Percentiles rank a stretch among this genome's conserved stretches.
phyloP scores from a whole-genome alignment of 2,329 filamentous ascomycete genomes.

The Truncatella angustata region DNA sequence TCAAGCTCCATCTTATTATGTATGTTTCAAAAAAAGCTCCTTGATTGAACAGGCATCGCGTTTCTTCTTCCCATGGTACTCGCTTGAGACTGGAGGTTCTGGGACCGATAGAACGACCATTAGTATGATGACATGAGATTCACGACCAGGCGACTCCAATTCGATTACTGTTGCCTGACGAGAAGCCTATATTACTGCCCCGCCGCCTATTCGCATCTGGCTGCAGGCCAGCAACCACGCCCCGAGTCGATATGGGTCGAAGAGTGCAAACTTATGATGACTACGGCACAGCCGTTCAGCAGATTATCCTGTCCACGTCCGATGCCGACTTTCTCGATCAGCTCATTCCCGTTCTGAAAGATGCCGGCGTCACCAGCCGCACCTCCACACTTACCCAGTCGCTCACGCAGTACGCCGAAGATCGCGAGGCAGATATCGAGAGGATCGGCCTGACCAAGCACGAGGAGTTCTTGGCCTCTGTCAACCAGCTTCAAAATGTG shows the following conservation, averaged over 20 bases:
- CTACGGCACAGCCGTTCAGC: constrained; percentile 33
- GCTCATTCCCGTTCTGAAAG: constrained; percentile 88
- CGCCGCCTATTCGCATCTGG: neutral
- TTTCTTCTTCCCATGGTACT: neutral
- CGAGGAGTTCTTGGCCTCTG: constrained; percentile 91
- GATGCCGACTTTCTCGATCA: constrained; percentile 95
- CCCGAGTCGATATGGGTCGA: constrained; percentile 20
- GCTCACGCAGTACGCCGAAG: constrained; percentile 76
- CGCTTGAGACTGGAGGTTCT: neutral
- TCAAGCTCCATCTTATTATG: too few species aligned
- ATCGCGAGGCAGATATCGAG: constrained; percentile 89
- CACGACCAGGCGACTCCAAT: neutral
- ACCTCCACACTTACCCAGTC: constrained; percentile 73
- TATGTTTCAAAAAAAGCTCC: too few species aligned
- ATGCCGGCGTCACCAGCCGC: constrained; percentile 75
- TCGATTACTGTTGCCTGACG: neutral
- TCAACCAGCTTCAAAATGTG: constrained; percentile 89
- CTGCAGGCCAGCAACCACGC: neutral
- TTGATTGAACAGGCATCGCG: too few species aligned
- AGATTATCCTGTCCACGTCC: constrained; percentile 92
- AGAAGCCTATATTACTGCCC: neutral
- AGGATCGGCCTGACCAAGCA: constrained; percentile 93
- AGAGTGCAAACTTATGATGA: constrained; percentile 32
- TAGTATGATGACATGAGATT: neutral
- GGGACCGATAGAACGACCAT: neutral